These are phyloP conservation scores for Diutina neorugosa DNA, from an alignment of 1,139 yeast genomes.

Conservation along the genomic window DNA sequence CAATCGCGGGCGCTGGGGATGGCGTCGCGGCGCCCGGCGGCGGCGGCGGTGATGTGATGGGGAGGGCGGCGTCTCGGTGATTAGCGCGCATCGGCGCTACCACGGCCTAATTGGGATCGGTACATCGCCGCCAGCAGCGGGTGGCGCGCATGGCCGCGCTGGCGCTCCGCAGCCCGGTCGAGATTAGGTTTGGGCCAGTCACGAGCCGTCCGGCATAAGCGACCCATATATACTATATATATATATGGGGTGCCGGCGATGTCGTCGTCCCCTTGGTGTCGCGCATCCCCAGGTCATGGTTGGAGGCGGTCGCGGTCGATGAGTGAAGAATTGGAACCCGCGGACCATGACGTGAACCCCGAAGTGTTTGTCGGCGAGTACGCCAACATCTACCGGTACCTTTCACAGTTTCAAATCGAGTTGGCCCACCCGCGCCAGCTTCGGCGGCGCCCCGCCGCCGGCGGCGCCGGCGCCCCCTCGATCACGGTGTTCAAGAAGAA, in stretches of 20 bases:
- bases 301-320: background rate
- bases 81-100: background rate
- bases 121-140: background rate
- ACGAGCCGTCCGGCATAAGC: background rate
- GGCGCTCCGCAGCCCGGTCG: background rate
- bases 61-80: background rate
- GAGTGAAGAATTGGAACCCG: slow-evolving; percentile 1
- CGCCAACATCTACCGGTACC: slow-evolving; percentile 4
- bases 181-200: background rate
- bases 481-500: slow-evolving; percentile 3
- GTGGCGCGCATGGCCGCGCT: background rate
- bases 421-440: background rate
- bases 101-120: background rate
- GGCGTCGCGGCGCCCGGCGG: background rate
- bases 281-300: slow-evolving; percentile 1
- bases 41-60: no score
- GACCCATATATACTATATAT: background rate
- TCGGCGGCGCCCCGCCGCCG: background rate
- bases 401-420: background rate
- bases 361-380: slow-evolving; percentile 4
- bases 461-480: background rate
- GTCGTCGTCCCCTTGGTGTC: background rate
- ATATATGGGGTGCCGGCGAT: background rate
- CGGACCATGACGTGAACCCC: slow-evolving; percentile 3
- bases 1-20: background rate